phyloP scores from a whole-genome alignment of 2,329 filamentous ascomycete species.

The Dactylonectria macrodidyma region DNA sequence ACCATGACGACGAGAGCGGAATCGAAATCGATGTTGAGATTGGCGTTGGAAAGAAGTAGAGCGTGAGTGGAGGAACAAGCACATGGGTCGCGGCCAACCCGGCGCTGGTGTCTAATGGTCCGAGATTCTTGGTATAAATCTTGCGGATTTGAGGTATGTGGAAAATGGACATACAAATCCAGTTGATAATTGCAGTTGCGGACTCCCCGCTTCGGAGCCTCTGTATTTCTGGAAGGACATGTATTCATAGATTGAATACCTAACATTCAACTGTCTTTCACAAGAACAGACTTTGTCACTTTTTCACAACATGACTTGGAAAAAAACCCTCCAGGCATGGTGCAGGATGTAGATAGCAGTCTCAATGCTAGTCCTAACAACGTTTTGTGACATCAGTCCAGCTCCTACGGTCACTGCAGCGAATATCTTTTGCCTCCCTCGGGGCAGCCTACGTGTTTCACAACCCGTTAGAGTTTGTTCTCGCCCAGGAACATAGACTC shows the following conservation, averaged over 20 bases:
- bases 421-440: too few relatives aligned
- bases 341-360: too few relatives aligned
- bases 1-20: neutral
- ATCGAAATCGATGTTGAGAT: neutral
- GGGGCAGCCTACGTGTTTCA: too few relatives aligned
- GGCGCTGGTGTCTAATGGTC: neutral
- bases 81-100: neutral
- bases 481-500: too few relatives aligned
- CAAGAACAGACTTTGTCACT: neutral
- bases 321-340: neutral
- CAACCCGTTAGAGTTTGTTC: too few relatives aligned
- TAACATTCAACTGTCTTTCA: neutral
- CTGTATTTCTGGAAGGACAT: neutral
- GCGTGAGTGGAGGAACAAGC: neutral
- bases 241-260: slow-evolving; percentile 10
- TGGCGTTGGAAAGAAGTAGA: neutral
- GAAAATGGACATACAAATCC: slow-evolving; percentile 13
- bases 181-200: slow-evolving; percentile 20
- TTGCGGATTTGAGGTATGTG: slow-evolving; percentile 11
- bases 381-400: too few relatives aligned
- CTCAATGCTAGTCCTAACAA: too few relatives aligned
- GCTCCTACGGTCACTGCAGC: too few relatives aligned
- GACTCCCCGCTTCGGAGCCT: neutral
- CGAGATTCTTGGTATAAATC: slow-evolving; percentile 25
- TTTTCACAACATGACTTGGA: neutral